phyloP scores from a whole-genome alignment of 2,329 filamentous ascomycete species.

The Sporothrix protearum region DNA sequence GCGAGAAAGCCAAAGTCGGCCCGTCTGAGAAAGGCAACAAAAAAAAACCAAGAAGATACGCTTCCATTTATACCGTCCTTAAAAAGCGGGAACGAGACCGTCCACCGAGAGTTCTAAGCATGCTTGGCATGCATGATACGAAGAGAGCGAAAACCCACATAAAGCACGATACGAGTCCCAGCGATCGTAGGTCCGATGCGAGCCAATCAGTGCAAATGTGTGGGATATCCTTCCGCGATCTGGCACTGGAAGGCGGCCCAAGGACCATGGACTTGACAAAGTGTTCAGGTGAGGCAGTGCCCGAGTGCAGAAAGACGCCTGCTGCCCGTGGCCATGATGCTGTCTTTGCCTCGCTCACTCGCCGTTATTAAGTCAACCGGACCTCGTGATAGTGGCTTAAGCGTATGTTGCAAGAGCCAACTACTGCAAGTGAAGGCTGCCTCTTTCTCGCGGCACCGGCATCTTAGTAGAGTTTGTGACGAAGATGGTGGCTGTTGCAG shows the following conservation, averaged over 20 bases:
- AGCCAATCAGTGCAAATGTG: background rate
- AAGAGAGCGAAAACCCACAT: background rate
- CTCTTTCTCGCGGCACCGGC: background rate
- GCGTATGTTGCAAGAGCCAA: background rate
- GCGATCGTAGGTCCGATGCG: background rate
- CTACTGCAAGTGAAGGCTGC: background rate
- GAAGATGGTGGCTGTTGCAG: background rate
- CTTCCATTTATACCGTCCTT: background rate
- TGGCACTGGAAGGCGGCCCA: background rate
- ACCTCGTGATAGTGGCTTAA: background rate
- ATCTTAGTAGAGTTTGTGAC: background rate
- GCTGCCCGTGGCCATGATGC: background rate
- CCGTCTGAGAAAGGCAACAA: background rate
- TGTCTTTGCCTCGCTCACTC: background rate
- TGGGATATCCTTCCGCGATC: background rate
- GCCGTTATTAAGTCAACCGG: background rate
- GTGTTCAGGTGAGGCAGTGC: background rate
- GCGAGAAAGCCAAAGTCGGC: background rate
- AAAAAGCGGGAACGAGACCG: background rate
- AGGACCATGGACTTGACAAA: background rate
- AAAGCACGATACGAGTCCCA: slow-evolving; percentile 5
- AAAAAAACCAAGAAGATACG: background rate
- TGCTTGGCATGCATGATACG: background rate
- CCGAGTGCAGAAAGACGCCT: background rate
- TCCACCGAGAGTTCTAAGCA: background rate